Conservation (phyloP, 306 rosid species). For the Sphenostylis stenocarpa region DNA sequence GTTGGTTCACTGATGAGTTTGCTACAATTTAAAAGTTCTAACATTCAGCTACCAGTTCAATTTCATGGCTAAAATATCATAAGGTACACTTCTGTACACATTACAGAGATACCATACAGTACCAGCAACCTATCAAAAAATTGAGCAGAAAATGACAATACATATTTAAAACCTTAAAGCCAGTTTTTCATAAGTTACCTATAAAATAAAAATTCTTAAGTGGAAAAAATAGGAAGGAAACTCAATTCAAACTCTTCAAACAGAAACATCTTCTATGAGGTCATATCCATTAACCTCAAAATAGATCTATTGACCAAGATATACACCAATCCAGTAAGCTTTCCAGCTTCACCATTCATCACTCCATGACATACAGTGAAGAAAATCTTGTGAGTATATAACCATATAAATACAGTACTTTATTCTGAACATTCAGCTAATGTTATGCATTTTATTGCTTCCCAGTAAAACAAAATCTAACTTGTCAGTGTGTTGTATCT, state of each 20-base stretch:
- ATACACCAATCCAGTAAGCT: constrained; percentile 14
- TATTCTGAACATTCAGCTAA: background rate
- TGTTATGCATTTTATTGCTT: background rate
- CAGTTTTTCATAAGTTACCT: constrained; percentile 7
- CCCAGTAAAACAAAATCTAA: constrained; percentile 8
- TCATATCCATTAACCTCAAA: constrained; percentile 20
- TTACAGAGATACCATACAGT: background rate
- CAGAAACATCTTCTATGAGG: background rate
- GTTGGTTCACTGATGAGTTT: constrained; percentile 42
- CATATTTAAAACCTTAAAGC: constrained; percentile 2
- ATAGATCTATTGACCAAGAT: constrained; percentile 18
- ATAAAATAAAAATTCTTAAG: background rate
- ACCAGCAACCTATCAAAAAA: background rate
- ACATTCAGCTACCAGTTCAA: constrained; percentile 24
- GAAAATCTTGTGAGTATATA: background rate
- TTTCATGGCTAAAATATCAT: constrained; percentile 25
- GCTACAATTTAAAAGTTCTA: constrained; percentile 45
- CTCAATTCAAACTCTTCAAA: constrained; percentile 11
- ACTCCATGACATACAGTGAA: constrained; percentile 12
- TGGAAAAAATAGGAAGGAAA: constrained; percentile 2
- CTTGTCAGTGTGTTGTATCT: background rate
- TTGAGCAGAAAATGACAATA: background rate
- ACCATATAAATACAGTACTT: background rate
- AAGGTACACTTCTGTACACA: background rate
- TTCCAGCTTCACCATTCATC: constrained; percentile 11